Evolutionary conservation across 345 rosid genomes (phyloP).

Genomic region (Camelina neglecta): DNA sequence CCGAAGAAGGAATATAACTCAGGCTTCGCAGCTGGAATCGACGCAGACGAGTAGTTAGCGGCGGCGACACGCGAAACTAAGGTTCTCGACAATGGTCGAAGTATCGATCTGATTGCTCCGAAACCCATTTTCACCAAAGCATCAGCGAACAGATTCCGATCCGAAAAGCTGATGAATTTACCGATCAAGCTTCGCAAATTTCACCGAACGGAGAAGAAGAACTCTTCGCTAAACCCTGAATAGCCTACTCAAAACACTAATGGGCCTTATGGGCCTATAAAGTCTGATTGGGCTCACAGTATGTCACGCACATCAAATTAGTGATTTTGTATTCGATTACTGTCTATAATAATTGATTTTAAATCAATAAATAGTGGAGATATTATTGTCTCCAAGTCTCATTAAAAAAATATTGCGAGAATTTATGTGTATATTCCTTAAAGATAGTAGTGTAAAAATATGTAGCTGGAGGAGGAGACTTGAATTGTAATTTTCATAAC

Average conservation of each 20-base stretch:
- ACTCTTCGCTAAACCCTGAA: slow-evolving; percentile 40
- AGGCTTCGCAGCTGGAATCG: slow-evolving; percentile 36
- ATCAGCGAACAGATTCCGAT: slow-evolving; percentile 33
- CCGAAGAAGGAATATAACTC: slow-evolving; percentile 35
- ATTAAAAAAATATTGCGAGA: background rate
- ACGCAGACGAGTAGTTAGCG: slow-evolving; percentile 32
- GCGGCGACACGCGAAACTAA: slow-evolving; percentile 45
- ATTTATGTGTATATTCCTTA: too few species aligned
- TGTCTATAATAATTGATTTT: too few species aligned
- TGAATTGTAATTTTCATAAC: slow-evolving; percentile 19
- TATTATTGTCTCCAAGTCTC: background rate
- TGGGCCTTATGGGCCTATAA: slow-evolving; percentile 20
- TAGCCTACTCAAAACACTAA: background rate
- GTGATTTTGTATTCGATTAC: too few species aligned
- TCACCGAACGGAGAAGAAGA: background rate
- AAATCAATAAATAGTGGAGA: background rate
- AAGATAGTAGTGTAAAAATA: background rate
- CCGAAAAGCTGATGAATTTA: slow-evolving; percentile 1
- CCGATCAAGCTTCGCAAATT: slow-evolving; percentile 25
- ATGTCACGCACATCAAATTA: background rate
- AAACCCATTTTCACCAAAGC: slow-evolving; percentile 58
- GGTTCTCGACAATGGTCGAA: slow-evolving; percentile 59
- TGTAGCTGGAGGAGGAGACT: background rate
- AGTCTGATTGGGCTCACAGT: background rate
- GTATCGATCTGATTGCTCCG: slow-evolving; percentile 52